Evolutionary conservation across 805 yeast species (phyloP), one percentile per base, ranked within the genome.

Genomic region (Blastobotrys americana): DNA sequence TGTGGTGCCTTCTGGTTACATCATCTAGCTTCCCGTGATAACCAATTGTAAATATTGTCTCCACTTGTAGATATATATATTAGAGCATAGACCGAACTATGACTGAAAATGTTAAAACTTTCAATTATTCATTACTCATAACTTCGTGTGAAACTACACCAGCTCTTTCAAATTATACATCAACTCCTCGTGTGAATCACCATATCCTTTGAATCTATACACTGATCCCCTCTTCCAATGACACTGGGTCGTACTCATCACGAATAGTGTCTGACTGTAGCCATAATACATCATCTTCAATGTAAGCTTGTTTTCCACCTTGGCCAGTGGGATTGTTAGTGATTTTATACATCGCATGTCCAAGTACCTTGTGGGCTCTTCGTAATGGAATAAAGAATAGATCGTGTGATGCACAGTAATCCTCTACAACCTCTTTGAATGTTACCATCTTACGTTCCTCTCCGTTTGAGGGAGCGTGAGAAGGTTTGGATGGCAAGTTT

Each of bases 251-350:
- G 57, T 61, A 77, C 3, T 51, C 58, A 2, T 25, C 31, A 8
- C 53, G 64, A 3, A 48, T 55, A 1, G 49, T 43, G 6, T 47
- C 47, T 4, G 46, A 44, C 31, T 64, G 59, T 13, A 76, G 56
- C 74, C 77, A 86, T 19, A 87, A 53, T 2, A 84, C 80, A 52
- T 86, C 89, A 37, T 80, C 79, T 28, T 73, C 73, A 4, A 84
- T 69, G 49, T 75, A 84, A 13, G 75, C 68, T 33, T 52, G 10
- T 34, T 70, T 10, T 0, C 70, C 67, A 3, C 53, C 60, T 19
- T 54, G 58, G 5, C 72, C 71, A 4, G 38, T 44, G 0, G 62
- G 50, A 39, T 63, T 54, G 21, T 58, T 53, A 3, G 68, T 58
- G 13, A 80, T 58, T 23, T 65, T 61, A 56, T 68, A 76, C 35